A percentile compares a stretch with the other conserved stretches of the same genome.
phyloP scores from a whole-genome alignment of 257 asterid genomes.

The Solanum lycopersicoides region DNA sequence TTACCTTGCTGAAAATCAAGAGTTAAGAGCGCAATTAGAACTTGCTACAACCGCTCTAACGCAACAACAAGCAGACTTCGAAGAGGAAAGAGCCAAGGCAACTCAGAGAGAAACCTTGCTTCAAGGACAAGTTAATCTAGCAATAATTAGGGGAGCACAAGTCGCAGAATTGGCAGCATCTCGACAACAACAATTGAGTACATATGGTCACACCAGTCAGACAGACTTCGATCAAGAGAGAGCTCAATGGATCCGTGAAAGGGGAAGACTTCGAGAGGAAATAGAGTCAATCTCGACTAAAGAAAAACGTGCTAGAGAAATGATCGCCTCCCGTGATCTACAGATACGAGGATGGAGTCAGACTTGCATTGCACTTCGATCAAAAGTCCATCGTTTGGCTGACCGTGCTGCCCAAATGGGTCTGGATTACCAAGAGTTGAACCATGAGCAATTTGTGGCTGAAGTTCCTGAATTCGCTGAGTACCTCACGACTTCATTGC shows the following conservation, averaged over 20 bases:
- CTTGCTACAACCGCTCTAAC: no score
- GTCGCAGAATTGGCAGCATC: no score
- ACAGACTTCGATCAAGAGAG: no score
- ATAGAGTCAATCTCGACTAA: no score
- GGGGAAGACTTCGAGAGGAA: no score
- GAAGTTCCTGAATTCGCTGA: background rate
- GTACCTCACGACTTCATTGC: background rate
- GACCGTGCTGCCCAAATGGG: no score
- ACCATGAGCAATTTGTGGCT: background rate
- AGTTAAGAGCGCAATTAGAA: no score
- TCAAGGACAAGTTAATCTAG: no score
- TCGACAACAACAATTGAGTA: no score
- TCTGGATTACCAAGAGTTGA: background rate
- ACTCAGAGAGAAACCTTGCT: background rate
- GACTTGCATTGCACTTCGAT: background rate
- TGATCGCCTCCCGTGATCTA: background rate
- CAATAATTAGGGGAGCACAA: no score
- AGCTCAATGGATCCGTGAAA: no score
- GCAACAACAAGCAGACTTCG: background rate
- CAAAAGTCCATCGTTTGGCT: background rate
- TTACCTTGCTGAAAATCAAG: background rate
- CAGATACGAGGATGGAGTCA: background rate
- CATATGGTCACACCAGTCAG: no score
- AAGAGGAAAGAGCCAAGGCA: background rate
- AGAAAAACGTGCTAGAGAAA: background rate